Evolutionary conservation across 2,329 filamentous ascomycete species (phyloP).

Genomic region (Penicillium sp.): DNA sequence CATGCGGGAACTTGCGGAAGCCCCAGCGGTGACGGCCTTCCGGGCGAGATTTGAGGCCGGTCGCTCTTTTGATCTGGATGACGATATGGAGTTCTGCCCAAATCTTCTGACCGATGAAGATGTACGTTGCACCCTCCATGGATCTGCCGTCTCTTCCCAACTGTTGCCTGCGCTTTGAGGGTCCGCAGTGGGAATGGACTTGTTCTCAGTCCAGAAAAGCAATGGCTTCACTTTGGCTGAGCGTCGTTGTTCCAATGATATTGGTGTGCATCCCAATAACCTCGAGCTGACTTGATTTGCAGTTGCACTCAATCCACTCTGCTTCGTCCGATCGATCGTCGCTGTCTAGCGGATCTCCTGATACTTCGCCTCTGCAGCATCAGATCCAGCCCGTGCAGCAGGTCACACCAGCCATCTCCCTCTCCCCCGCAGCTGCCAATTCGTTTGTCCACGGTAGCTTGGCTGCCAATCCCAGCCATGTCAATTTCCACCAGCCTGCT

Average conservation of each 20-base stretch:
- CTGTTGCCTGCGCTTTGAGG: no score
- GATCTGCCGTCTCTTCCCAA: not conserved
- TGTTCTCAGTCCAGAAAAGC: no score
- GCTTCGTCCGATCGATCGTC: slow-evolving; percentile 88
- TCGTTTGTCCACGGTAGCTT: slow-evolving; percentile 59
- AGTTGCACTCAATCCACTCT: slow-evolving; percentile 89
- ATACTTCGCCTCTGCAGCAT: slow-evolving; percentile 84
- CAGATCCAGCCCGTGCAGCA: slow-evolving; percentile 67
- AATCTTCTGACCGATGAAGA: slow-evolving; percentile 86
- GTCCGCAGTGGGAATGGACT: no score
- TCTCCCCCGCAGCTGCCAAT: slow-evolving; percentile 56
- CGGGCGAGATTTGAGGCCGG: slow-evolving; percentile 84
- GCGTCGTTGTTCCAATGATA: no score
- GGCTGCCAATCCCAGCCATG: slow-evolving; percentile 59
- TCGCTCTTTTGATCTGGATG: slow-evolving; percentile 89
- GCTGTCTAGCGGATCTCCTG: slow-evolving; percentile 86
- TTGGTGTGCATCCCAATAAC: not conserved
- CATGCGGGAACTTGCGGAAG: slow-evolving; percentile 79
- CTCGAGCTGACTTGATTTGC: slow-evolving; percentile 21
- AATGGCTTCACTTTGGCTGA: no score
- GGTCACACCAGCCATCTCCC: slow-evolving; percentile 65
- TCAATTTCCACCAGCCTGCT: slow-evolving; percentile 87
- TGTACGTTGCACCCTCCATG: slow-evolving; percentile 49
- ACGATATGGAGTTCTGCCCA: slow-evolving; percentile 94
- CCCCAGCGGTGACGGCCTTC: slow-evolving; percentile 69